Base-by-base conservation (phyloP, 257 asterid genomes). In the Nicotiana noctiflora region DNA sequence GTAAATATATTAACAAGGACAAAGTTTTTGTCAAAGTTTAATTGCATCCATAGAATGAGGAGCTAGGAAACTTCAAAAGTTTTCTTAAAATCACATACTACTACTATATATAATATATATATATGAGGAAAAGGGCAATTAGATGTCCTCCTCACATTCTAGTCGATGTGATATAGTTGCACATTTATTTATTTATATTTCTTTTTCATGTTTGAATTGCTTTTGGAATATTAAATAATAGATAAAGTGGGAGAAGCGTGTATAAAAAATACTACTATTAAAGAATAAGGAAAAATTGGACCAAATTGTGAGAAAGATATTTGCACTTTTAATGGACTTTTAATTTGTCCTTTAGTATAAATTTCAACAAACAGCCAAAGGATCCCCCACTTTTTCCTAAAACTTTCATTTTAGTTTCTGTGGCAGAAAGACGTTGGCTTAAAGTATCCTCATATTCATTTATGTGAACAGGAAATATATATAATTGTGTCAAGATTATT, bases 11-110 rank as follows among this genome's bases (percentile, higher is more conserved):
- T 9, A 46, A 13, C 21, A 18, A 80, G 59, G 86, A 81, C 86
- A 81, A 82, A 0, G 1, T 34, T 60, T 49, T 79, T 86, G 91
- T 86, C 91, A 40, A 76, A 67, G 82, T 57, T 84, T 81, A 82
- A 85, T 79, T 23, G 23, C 64, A 87, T 82, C 92, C 92, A 87
- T 77, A 27, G 84, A 84, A 80, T 34, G 53, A 63, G 85, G 79
- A 65, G 53, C 56, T 29, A 70, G n/a, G 31, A 17, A 53, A 61
- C 62, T 80, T 80, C 66, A 64, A 11, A 80, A 64, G 82, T 11
- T 70, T 21, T 46, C 21, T 70, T 21, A 21, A 31, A 70, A 21
- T 70, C 77, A 70, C 34, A 70, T 44, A 70, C 6, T 70, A 51
- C 46, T 68, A 40, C 57, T 19, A 67, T 67, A 15, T 29, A 32